Evolutionary conservation across 768 basidiomycete species (phyloP).

Genomic region (Russula sp.): DNA sequence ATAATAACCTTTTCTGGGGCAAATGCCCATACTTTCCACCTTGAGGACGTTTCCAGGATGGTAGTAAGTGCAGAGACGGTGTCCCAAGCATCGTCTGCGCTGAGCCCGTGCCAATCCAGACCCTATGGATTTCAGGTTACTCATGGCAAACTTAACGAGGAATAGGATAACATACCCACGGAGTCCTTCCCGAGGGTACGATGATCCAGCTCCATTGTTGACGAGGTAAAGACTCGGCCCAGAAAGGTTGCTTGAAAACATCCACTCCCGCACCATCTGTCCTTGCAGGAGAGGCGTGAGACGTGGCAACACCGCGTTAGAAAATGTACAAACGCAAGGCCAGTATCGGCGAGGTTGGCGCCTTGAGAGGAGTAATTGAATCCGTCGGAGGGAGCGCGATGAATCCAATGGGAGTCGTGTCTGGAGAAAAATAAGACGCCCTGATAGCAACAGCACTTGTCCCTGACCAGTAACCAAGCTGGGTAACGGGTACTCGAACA

Average conservation of each 20-base stretch:
- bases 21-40: slow-evolving; percentile 47
- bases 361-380: slow-evolving; percentile 31
- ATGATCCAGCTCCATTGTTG: slow-evolving; percentile 69
- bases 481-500: slow-evolving; percentile 45
- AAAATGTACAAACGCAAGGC: slow-evolving; percentile 51
- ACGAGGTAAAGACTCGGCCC: slow-evolving; percentile 59
- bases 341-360: slow-evolving; percentile 50
- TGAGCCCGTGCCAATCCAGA: slow-evolving; percentile 90
- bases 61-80: slow-evolving; percentile 53
- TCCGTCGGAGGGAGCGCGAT: slow-evolving; percentile 53
- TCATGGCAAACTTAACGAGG: background rate
- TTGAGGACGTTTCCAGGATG: slow-evolving; percentile 42
- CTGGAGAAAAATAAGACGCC: slow-evolving; percentile 57
- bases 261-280: slow-evolving; percentile 88
- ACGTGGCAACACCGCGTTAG: background rate
- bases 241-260: slow-evolving; percentile 52
- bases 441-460: slow-evolving; percentile 37
- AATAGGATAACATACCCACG: slow-evolving; percentile 59
- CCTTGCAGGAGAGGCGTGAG: slow-evolving; percentile 16
- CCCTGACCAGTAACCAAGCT: slow-evolving; percentile 45
- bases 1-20: slow-evolving; percentile 48
- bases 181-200: slow-evolving; percentile 76
- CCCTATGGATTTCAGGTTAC: slow-evolving; percentile 47
- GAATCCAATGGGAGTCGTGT: slow-evolving; percentile 56
- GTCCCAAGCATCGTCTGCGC: slow-evolving; percentile 65